Evolutionary conservation across 2,329 filamentous ascomycete genomes (phyloP), one percentile per base, ranked within the genome.

Genomic region (Lasiodiplodia theobromae): DNA sequence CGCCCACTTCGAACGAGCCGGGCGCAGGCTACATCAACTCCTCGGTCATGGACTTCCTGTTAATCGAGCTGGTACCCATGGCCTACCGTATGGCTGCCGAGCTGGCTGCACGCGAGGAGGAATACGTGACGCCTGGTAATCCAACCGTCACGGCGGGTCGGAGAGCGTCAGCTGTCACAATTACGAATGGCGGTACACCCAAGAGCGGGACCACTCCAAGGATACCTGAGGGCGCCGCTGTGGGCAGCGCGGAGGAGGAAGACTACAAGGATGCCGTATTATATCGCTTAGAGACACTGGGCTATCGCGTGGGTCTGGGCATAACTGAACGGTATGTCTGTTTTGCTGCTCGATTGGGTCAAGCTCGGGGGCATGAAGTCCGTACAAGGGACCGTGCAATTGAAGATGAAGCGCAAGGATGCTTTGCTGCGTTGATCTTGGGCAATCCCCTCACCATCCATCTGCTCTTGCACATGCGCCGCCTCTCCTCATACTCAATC

Each of bases 51-150:
- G 96, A 99, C 81, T 91, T 99, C 74, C 88, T 99, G 68, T 88
- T 99, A 74, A 98, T 98, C 78, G 96, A 99, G 83, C 88, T 99
- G 67, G 96, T 99, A 18, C 96, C 96, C 49, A 91, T 98, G 85
- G 92, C 95, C 5, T 93, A 96, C 80, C 90, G 96, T 72, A 86
- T 98, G 71, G 90, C 93, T 25, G 88, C 90, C 76, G 91, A 96
- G 76, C 85, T 93, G 4, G 88, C 89, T 69, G 82, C 82, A 37
- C 77, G 81, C 65, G 79, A 86, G 69, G 78, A 84, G 5, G 67
- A 71, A 80, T 80, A 28, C 83, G 70, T 64, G 73, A 71, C 76
- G 23, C 72, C 72, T 18, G 28, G 68, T 34, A 56, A 40, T 31
- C 53, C 54, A 21, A 44, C 16, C 12, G 31, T 47, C 72, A 73